Evolutionary conservation across 768 basidiomycete genomes (phyloP).

Genomic region (Suillus fuscotomentosus): DNA sequence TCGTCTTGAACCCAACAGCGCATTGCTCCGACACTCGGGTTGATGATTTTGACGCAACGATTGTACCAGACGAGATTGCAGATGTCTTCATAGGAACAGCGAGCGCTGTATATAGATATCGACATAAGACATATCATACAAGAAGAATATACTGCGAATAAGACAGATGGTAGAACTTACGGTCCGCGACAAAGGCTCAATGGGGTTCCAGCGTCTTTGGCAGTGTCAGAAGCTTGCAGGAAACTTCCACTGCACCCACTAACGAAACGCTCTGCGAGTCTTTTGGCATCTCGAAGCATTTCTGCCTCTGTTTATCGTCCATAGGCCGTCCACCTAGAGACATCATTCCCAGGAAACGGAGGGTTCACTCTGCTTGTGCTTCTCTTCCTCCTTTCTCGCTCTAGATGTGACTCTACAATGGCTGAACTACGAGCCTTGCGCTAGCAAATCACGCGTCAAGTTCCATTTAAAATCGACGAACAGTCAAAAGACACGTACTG

Average conservation of each 20-base stretch:
- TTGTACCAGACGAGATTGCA: too few species aligned
- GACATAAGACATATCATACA: too few species aligned
- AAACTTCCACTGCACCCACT: slow-evolving; percentile 68
- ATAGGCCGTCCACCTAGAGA: slow-evolving; percentile 80
- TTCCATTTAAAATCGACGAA: background rate
- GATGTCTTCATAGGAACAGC: too few species aligned
- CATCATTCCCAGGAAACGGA: slow-evolving; percentile 96
- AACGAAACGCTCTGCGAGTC: slow-evolving; percentile 83
- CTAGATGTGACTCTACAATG: slow-evolving; percentile 53
- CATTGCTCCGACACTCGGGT: slow-evolving; percentile 38
- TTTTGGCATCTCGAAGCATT: slow-evolving; percentile 80
- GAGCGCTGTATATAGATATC: too few species aligned
- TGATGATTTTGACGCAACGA: background rate
- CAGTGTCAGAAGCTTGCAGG: slow-evolving; percentile 27
- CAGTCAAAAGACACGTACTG: slow-evolving; percentile 43
- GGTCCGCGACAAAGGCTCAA: background rate
- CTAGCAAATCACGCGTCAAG: slow-evolving; percentile 21
- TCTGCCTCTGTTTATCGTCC: slow-evolving; percentile 80
- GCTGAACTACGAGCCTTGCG: slow-evolving; percentile 51
- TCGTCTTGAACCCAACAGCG: slow-evolving; percentile 49
- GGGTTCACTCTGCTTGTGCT: slow-evolving; percentile 48
- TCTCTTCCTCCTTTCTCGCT: slow-evolving; percentile 28
- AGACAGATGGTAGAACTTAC: too few species aligned
- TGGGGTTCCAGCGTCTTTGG: slow-evolving; percentile 3
- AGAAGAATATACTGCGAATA: too few species aligned